phyloP scores from a whole-genome alignment of 1,284 basidiomycete species.

The Ceratobasidium sp. region DNA sequence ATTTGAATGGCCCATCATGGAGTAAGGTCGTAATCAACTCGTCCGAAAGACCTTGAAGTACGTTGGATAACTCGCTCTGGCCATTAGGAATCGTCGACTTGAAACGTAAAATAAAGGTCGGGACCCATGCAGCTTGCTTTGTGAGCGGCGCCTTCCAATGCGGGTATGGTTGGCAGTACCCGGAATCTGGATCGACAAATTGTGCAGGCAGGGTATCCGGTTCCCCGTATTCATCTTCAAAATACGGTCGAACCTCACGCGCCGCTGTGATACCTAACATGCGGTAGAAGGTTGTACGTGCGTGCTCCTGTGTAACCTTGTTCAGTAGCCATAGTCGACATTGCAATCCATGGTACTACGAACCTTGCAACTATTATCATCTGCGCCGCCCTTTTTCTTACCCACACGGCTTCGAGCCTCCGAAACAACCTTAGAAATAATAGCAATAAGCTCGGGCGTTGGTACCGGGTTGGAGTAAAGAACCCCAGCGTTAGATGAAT shows the following conservation, averaged over 20 bases:
- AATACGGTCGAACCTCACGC: not conserved
- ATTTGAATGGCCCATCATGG: constrained; percentile 14
- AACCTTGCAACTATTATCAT: constrained; percentile 1
- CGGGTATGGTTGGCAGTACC: constrained; percentile 5
- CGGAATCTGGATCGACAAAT: not conserved
- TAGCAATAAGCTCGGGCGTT: not conserved
- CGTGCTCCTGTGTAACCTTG: not conserved
- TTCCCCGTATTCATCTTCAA: not conserved
- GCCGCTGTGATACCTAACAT: not conserved
- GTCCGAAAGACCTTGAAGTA: not conserved
- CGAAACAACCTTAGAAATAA: not conserved
- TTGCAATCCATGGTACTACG: not conserved
- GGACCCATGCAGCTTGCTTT: constrained; percentile 10
- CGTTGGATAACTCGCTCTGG: not conserved
- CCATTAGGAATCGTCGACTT: not conserved
- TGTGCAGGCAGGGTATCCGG: constrained; percentile 5
- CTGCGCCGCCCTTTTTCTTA: not conserved
- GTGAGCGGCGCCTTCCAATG: constrained; percentile 7
- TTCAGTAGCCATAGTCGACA: not conserved
- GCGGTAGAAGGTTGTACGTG: not conserved
- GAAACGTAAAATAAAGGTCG: not conserved
- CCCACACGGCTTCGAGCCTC: not conserved
- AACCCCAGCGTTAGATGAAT: too few relatives aligned
- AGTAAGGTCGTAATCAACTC: not conserved
- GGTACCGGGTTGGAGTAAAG: not conserved